phyloP scores from a whole-genome alignment of 192 early-diverging fungal species.

The Dimargaris xerosporica region DNA sequence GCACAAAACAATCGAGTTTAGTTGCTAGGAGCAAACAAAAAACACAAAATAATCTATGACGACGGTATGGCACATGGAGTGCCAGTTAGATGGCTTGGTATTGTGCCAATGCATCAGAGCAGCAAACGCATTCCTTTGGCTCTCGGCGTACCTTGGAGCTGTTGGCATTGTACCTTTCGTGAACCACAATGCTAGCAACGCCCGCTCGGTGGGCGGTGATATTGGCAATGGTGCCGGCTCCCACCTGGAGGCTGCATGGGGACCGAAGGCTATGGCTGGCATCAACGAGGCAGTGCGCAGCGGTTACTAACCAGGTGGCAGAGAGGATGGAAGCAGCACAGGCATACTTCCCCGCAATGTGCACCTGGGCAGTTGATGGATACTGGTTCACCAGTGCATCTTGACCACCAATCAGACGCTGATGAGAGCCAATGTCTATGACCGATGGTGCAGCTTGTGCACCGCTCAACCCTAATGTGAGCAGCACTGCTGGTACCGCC shows the following conservation, averaged over 20 bases:
- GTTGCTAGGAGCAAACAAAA: background rate
- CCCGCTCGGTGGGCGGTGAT: background rate
- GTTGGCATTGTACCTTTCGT: background rate
- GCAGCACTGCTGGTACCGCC: too few species aligned
- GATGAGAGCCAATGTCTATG: too few species aligned
- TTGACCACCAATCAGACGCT: too few species aligned
- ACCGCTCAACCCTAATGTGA: too few species aligned
- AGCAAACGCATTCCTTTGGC: background rate
- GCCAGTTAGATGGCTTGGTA: background rate
- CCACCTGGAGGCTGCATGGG: background rate
- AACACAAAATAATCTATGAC: background rate
- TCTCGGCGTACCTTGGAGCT: background rate
- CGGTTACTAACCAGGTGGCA: conserved; percentile 28
- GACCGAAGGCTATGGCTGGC: background rate
- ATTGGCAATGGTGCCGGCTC: conserved; percentile 6
- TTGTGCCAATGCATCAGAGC: background rate
- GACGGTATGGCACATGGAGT: background rate
- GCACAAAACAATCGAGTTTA: background rate
- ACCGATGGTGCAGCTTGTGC: too few species aligned
- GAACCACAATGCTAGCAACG: background rate
- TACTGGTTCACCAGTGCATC: too few species aligned
- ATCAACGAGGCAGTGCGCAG: conserved; percentile 30
- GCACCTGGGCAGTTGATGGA: conserved; percentile 26
- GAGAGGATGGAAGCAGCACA: conserved; percentile 34
- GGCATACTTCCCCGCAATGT: conserved; percentile 19